Percentiles rank a stretch among this genome's conserved stretches.
Conservation (phyloP, 441 rosid species). For the Theobroma grandiflorum region DNA sequence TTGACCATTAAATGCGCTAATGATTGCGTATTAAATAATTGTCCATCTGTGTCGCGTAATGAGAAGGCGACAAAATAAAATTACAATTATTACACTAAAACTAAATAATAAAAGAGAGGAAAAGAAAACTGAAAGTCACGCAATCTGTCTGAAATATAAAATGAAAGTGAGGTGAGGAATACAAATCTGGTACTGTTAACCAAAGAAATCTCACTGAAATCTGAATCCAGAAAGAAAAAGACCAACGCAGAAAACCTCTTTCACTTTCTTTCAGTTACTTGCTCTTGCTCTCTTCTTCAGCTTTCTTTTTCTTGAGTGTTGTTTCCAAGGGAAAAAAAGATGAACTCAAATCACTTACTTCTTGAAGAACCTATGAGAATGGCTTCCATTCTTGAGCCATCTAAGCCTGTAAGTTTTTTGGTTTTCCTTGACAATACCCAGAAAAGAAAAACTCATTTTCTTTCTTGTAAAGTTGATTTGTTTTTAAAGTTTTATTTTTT, state of each 20-base stretch:
- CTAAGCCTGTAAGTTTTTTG: conserved; percentile 44
- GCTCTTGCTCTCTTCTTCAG: background rate
- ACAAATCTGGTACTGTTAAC: too few species aligned
- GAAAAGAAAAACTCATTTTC: background rate
- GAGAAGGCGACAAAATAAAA: background rate
- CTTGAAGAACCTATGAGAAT: conserved; percentile 57
- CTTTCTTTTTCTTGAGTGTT: background rate
- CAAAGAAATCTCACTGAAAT: too few species aligned
- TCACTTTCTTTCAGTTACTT: background rate
- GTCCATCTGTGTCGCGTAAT: background rate
- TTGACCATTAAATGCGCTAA: background rate
- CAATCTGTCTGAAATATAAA: background rate
- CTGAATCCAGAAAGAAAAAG: too few species aligned
- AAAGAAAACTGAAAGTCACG: background rate
- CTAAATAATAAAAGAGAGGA: too few species aligned
- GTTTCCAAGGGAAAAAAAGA: conserved; percentile 21
- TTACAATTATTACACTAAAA: too few species aligned
- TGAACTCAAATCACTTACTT: conserved; percentile 48
- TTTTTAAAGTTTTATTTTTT: background rate
- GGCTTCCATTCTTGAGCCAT: conserved; percentile 64
- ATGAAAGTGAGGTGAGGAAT: too few species aligned
- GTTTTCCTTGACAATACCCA: background rate
- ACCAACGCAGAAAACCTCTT: background rate
- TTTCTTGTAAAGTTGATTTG: background rate
- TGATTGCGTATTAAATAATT: conserved; percentile 5